Percentiles rank a stretch among this genome's conserved stretches.
These are phyloP conservation scores for Aureobasidium lini DNA, from an alignment of 2,329 filamentous ascomycete species.

Conservation along the genomic window DNA sequence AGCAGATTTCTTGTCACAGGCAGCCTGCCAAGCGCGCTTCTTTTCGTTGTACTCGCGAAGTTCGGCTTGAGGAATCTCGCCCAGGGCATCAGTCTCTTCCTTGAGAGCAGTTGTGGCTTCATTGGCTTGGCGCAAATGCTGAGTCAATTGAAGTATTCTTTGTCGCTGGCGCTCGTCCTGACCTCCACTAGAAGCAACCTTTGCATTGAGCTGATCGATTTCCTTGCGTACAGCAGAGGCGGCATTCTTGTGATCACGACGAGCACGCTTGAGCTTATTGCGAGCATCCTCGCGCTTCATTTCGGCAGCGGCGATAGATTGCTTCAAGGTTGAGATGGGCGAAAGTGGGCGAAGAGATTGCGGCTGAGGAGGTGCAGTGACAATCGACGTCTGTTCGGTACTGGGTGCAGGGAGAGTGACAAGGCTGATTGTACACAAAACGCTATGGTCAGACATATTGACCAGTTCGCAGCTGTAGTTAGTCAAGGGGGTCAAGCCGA, in stretches of 20 bases:
- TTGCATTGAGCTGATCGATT: slow-evolving; percentile 60
- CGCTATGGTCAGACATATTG: slow-evolving; percentile 55
- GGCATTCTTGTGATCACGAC: slow-evolving; percentile 67
- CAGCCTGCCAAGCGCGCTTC: slow-evolving; percentile 51
- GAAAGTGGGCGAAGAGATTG: slow-evolving; percentile 65
- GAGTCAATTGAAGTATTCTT: slow-evolving; percentile 67
- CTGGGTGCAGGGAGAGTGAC: slow-evolving; percentile 56
- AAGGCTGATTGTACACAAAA: slow-evolving; percentile 66
- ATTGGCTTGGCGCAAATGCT: slow-evolving; percentile 63
- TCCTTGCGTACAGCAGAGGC: slow-evolving; percentile 63
- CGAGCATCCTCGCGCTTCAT: slow-evolving; percentile 63
- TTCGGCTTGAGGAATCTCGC: slow-evolving; percentile 57
- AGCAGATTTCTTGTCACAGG: slow-evolving; percentile 43
- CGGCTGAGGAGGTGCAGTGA: slow-evolving; percentile 44
- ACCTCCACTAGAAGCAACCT: slow-evolving; percentile 59
- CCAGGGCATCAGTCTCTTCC: slow-evolving; percentile 56
- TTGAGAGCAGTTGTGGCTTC: slow-evolving; percentile 52
- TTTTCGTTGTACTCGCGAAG: slow-evolving; percentile 48
- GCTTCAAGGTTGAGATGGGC: slow-evolving; percentile 67
- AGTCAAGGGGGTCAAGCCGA: slow-evolving; percentile 60
- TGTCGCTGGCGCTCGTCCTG: slow-evolving; percentile 70
- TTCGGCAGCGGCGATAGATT: slow-evolving; percentile 66
- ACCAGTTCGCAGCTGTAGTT: slow-evolving; percentile 76
- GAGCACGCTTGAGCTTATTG: slow-evolving; percentile 59
- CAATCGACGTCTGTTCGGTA: slow-evolving; percentile 42